A percentile compares a stretch with the other conserved stretches of the same genome.
phyloP scores from a whole-genome alignment of 176 grass and related monocot genomes.

The Sorghum bicolor region Sorghum_bicolor_NCBIv3 NC_012873.2:5227501-5228000 shows the following conservation, averaged over 20 bases:
- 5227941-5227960: not conserved
- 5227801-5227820: not conserved
- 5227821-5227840: not conserved
- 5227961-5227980: not conserved
- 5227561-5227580: too few relatives aligned
- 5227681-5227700: not conserved
- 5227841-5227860: not conserved
- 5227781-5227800: not conserved
- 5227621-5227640: not conserved
- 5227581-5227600: conserved; percentile 23
- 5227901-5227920: not conserved
- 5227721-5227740: conserved; percentile 3
- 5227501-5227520: too few relatives aligned
- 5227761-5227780: not conserved
- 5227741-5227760: not conserved
- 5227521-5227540: too few relatives aligned
- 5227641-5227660: conserved; percentile 18
- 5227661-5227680: conserved; percentile 6
- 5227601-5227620: not conserved
- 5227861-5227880: not conserved
- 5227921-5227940: too few relatives aligned
- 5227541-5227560: too few relatives aligned
- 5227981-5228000: not conserved
- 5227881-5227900: not conserved
- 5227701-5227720: conserved; percentile 16